phyloP scores from a whole-genome alignment of 2,329 filamentous ascomycete species.

The Diaporthe citrichinensis region DNA sequence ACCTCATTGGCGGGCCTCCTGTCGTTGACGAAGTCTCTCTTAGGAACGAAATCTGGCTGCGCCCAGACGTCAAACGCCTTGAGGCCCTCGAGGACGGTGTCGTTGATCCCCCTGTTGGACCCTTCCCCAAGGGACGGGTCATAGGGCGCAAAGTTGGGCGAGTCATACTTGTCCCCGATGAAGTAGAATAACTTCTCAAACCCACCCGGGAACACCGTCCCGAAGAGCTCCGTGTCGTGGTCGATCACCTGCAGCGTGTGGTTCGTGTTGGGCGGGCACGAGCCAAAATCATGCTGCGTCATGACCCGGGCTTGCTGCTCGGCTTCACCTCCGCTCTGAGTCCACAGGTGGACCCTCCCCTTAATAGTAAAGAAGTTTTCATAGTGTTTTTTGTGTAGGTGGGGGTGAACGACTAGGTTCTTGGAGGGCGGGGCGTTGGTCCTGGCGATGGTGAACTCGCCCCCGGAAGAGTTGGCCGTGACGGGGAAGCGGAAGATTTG shows the following conservation, averaged over 20 bases:
- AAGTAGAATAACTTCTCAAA: neutral
- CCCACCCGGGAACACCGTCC: neutral
- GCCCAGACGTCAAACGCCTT: slow-evolving; percentile 4
- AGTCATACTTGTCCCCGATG: neutral
- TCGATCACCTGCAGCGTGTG: slow-evolving; percentile 2
- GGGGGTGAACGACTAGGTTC: no score
- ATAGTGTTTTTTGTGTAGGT: no score
- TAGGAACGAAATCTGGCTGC: neutral
- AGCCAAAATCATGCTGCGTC: neutral
- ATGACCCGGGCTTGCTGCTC: neutral
- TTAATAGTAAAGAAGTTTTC: no score
- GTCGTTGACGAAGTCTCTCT: neutral
- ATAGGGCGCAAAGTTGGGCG: neutral
- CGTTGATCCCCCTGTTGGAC: neutral
- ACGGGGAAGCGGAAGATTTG: neutral
- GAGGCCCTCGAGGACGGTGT: neutral
- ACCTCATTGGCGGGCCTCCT: neutral
- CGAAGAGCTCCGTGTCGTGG: neutral
- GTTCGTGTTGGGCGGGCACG: neutral
- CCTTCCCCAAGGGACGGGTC: neutral
- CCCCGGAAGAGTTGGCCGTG: no score
- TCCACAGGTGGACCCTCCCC: neutral
- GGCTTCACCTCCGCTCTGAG: neutral
- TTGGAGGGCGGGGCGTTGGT: no score
- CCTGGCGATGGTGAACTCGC: no score